phyloP scores from a whole-genome alignment of 345 rosid species.

The Eucalyptus microcorys region DNA sequence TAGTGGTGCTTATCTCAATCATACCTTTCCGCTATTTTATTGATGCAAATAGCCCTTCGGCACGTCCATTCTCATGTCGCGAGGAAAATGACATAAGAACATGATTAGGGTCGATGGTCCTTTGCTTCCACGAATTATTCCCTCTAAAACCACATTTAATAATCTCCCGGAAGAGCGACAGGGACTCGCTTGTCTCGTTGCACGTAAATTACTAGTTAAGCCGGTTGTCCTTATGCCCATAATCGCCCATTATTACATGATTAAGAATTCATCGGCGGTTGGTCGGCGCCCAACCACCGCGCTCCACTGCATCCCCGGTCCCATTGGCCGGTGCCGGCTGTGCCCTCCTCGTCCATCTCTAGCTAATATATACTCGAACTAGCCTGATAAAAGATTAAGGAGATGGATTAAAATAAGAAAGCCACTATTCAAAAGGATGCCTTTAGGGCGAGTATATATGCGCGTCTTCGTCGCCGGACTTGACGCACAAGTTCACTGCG shows the following conservation, averaged over 20 bases:
- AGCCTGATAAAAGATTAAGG: not conserved
- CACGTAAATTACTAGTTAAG: conserved; percentile 10
- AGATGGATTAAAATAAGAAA: not conserved
- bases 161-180: not conserved
- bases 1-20: not conserved
- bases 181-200: not conserved
- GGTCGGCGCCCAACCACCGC: conserved; percentile 31
- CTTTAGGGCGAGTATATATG: not conserved
- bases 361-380: not conserved
- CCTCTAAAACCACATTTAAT: not conserved
- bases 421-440: not conserved
- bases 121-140: not conserved
- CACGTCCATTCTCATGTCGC: not conserved
- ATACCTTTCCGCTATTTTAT: not conserved
- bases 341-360: not conserved
- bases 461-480: not conserved
- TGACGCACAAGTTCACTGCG: not conserved
- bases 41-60: not conserved
- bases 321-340: conserved; percentile 39
- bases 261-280: conserved; percentile 14
- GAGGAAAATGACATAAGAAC: not conserved
- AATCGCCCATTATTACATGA: conserved; percentile 13
- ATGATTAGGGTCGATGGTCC: not conserved
- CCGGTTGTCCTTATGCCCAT: conserved; percentile 26
- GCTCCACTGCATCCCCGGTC: conserved; percentile 5